Conservation (phyloP, 441 rosid species). For the Corymbia calophylla region DNA sequence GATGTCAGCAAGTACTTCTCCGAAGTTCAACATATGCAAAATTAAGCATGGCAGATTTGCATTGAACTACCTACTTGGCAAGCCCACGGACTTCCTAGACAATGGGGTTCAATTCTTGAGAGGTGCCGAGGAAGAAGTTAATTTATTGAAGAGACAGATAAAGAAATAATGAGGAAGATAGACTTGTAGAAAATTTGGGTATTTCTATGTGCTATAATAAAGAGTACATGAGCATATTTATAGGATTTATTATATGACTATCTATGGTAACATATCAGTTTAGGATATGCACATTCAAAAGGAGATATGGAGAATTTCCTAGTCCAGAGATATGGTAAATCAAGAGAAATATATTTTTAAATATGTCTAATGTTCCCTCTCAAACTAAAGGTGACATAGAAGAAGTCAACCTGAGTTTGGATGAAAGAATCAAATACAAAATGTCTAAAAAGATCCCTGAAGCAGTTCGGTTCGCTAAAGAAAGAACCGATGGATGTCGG, state of each 20-base stretch:
- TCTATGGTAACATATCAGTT: neutral
- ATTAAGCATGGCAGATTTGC: neutral
- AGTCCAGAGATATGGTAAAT: neutral
- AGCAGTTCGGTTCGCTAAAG: neutral
- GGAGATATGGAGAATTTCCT: too few species aligned
- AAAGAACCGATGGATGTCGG: neutral
- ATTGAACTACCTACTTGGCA: fast-evolving
- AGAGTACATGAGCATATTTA: too few species aligned
- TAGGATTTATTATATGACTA: too few species aligned
- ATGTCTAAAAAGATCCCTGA: too few species aligned
- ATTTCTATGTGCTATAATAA: too few species aligned
- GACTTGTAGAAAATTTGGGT: too few species aligned
- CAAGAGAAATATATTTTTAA: neutral
- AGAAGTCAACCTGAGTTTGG: neutral
- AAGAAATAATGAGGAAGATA: neutral
- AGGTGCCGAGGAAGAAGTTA: neutral
- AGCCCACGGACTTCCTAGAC: neutral
- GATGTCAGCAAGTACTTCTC: neutral
- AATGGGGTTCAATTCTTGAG: neutral
- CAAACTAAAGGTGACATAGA: neutral
- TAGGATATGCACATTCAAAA: neutral
- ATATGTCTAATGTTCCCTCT: neutral
- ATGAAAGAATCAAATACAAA: too few species aligned
- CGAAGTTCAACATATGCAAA: neutral
- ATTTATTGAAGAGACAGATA: neutral